Base-by-base conservation (phyloP, 345 rosid genomes). In the Eucalyptus sp. region DNA sequence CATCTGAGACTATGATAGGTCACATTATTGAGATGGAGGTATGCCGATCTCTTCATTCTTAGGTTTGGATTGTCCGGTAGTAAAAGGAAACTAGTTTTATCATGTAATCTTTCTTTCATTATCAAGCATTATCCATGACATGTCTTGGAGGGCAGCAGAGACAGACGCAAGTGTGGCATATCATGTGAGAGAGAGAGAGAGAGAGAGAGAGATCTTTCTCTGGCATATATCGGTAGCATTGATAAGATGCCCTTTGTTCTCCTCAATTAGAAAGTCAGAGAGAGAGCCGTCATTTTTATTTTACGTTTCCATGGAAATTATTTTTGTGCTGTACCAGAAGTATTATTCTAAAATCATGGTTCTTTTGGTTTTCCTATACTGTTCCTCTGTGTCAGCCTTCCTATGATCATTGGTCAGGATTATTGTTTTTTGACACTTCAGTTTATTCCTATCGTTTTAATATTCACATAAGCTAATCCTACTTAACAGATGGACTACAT, bases 21-120 rank as follows among this genome's bases (percentile, higher is more conserved):
- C 97, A 95, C 90, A 93, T 97, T 89, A 93, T 96, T 89, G 99
- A 96, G 90, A 97, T 96, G 98, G 99, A 97, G 98, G 99, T 96
- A 92, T 85, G 86, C 12, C 5, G 1, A 20, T 76, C 83, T 76
- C 83, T 76, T 76, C 15, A 76, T 20, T 76, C 27, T 76, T 76
- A 37, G 16, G 16, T 20, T 76, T 76, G 48, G 27, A 76, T 41
- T 41, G 48, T 76, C 84, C 0, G 3, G 29, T 20, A 11, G 43
- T 12, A 76, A 43, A 71, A 71, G 83, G 48, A 76, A 76, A 11
- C 48, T 41, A 76, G 48, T 37, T 37, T 76, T 76, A 41, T 76
- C 29, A 6, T 20, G 84, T 20, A 20, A 76, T 76, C 84, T 76
- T 41, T 76, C 83, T 76, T 76, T 76, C 48, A 18, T 41, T 20